Conservation (phyloP, 495 filamentous ascomycete species). For the Penicillium subrubescens region DNA sequence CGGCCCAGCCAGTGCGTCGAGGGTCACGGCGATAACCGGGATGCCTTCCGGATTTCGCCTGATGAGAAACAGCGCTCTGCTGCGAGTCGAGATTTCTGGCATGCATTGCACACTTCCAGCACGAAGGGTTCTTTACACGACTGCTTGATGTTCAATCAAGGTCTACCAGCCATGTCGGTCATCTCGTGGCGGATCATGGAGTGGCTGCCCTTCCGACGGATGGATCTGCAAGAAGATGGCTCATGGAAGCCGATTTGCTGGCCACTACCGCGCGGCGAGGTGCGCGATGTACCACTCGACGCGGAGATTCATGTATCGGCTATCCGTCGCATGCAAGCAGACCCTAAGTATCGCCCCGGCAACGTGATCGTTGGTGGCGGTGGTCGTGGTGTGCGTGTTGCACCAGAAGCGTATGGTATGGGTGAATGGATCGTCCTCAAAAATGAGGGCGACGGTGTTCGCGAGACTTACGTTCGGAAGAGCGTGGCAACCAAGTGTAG, state of each 20-base stretch:
- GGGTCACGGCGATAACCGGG: slow-evolving; percentile 16
- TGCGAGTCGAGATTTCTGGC: slow-evolving; percentile 50
- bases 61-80: slow-evolving; percentile 33
- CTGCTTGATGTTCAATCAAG: slow-evolving; percentile 68
- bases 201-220: slow-evolving; percentile 79
- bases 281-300: slow-evolving; percentile 74
- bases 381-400: slow-evolving; percentile 65
- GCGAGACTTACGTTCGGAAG: slow-evolving; percentile 61
- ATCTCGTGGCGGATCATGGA: slow-evolving; percentile 83
- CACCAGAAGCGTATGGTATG: slow-evolving; percentile 63
- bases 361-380: slow-evolving; percentile 83
- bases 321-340: slow-evolving; percentile 68
- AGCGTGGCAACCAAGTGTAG: slow-evolving; percentile 29
- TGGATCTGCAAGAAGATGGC: slow-evolving; percentile 75
- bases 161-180: slow-evolving; percentile 59
- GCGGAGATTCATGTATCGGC: slow-evolving; percentile 74
- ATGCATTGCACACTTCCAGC: slow-evolving; percentile 58
- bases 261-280: slow-evolving; percentile 79
- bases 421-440: slow-evolving; percentile 72
- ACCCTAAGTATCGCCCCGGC: slow-evolving; percentile 71
- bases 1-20: slow-evolving; percentile 26
- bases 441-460: slow-evolving; percentile 64
- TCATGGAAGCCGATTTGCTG: slow-evolving; percentile 81
- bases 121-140: slow-evolving; percentile 72
- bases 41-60: slow-evolving; percentile 23